These are phyloP conservation scores for Septoria petroselini DNA, from an alignment of 2,329 filamentous ascomycete species.

Conservation along the genomic window DNA sequence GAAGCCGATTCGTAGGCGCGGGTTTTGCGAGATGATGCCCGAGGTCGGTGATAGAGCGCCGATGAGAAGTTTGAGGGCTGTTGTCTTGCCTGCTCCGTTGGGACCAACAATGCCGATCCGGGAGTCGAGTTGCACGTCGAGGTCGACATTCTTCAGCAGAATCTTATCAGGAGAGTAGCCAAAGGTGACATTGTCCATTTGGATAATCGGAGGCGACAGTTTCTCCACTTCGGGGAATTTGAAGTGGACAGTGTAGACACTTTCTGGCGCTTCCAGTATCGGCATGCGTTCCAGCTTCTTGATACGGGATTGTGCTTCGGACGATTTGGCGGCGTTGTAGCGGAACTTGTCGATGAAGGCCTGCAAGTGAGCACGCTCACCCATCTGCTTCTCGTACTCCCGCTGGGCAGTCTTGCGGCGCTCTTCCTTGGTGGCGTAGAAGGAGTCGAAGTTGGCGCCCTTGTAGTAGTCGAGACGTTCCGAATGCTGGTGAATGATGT, in stretches of 20 bases:
- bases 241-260: conserved; percentile 94
- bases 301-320: conserved; percentile 96
- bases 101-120: conserved; percentile 98
- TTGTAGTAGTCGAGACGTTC: conserved; percentile 98
- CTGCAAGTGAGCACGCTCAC: conserved; percentile 85
- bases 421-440: conserved; percentile 97
- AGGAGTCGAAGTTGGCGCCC: conserved; percentile 90
- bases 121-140: conserved; percentile 96
- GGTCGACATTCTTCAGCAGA: conserved; percentile 79
- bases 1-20: conserved; percentile 86
- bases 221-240: conserved; percentile 97
- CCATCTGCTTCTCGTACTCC: conserved; percentile 99
- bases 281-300: conserved; percentile 99
- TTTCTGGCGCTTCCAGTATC: conserved; percentile 81
- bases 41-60: conserved; percentile 72
- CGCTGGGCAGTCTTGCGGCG: conserved; percentile 92
- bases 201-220: conserved; percentile 92
- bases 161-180: conserved; percentile 79
- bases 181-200: conserved; percentile 91
- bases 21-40: conserved; percentile 83
- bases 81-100: conserved; percentile 98
- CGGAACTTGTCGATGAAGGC: conserved; percentile 99
- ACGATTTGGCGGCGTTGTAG: conserved; percentile 98
- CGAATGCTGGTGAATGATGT: conserved; percentile 98
- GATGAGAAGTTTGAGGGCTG: conserved; percentile 94